phyloP scores from a whole-genome alignment of 306 rosid genomes.

The Hylodesmum podocarpum region DNA sequence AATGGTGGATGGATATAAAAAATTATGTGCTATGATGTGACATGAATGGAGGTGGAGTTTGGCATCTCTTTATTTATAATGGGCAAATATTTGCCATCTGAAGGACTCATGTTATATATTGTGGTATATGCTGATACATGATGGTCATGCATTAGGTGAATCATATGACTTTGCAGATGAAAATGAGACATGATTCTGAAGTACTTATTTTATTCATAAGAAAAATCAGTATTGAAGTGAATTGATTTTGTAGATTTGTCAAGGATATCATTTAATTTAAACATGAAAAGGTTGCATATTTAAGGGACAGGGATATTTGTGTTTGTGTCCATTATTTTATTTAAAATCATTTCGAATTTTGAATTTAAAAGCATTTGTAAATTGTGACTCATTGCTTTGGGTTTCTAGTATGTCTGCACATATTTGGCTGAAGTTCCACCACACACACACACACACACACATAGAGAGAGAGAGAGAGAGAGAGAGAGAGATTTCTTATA shows the following conservation, averaged over 20 bases:
- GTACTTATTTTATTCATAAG: background rate
- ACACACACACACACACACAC: too few relatives aligned
- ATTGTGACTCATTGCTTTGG: slow-evolving; percentile 1
- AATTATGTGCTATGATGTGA: background rate
- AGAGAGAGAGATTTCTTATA: background rate
- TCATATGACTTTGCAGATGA: background rate
- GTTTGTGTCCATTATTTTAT: slow-evolving; percentile 1
- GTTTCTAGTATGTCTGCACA: slow-evolving; percentile 13
- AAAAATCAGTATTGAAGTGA: background rate
- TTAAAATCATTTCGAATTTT: background rate
- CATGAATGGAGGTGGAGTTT: slow-evolving; percentile 12
- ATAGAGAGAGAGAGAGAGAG: background rate
- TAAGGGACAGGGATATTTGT: background rate
- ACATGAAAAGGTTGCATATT: slow-evolving; percentile 11
- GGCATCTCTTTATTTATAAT: background rate
- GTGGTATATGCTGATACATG: slow-evolving; percentile 17
- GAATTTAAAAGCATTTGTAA: slow-evolving; percentile 10
- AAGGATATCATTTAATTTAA: background rate
- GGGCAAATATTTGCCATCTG: background rate
- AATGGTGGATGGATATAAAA: background rate
- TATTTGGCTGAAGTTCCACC: slow-evolving; percentile 2
- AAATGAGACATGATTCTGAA: background rate
- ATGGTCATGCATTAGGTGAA: slow-evolving; percentile 2
- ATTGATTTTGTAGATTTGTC: background rate
- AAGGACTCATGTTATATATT: background rate